Evolutionary conservation across 2,329 filamentous ascomycete species (phyloP).

Genomic region (Alternaria consortialis): DNA sequence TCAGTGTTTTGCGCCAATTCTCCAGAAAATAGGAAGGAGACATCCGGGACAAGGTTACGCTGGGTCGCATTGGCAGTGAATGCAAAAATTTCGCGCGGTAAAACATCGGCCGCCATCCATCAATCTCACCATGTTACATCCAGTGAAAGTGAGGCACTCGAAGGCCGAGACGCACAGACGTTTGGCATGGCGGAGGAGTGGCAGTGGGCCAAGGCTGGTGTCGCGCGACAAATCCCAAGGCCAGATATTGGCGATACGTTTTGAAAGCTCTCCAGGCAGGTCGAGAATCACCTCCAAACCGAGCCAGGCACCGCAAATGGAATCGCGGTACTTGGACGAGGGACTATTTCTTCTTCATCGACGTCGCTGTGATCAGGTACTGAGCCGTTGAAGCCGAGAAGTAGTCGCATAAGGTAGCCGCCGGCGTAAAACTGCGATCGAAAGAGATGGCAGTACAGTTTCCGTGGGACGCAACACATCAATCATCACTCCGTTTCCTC

Average conservation of each 20-base stretch:
- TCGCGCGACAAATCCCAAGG: neutral
- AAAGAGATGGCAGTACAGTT: neutral
- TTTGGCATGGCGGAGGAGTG: slow-evolving; percentile 3
- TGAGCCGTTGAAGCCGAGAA: neutral
- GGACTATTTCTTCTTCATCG: neutral
- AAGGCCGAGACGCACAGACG: slow-evolving; percentile 3
- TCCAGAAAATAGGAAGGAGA: slow-evolving; percentile 2
- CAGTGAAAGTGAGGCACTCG: slow-evolving; percentile 16
- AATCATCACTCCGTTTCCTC: slow-evolving; percentile 4
- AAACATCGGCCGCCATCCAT: slow-evolving; percentile 9
- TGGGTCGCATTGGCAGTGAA: slow-evolving; percentile 9
- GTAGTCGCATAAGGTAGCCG: slow-evolving; percentile 2
- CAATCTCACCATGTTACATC: slow-evolving; percentile 3
- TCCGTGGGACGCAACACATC: neutral
- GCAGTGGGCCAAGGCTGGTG: neutral
- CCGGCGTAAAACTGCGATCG: neutral
- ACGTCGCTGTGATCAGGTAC: neutral
- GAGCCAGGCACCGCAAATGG: neutral
- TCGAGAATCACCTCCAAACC: neutral
- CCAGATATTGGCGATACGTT: neutral
- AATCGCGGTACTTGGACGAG: neutral
- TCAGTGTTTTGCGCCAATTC: neutral
- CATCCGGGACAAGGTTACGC: neutral
- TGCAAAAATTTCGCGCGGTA: slow-evolving; percentile 12
- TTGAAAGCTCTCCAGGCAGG: neutral